phyloP scores from a whole-genome alignment of 225 moss, liverwort and hornwort species.

The Sphagnum contortum region DNA sequence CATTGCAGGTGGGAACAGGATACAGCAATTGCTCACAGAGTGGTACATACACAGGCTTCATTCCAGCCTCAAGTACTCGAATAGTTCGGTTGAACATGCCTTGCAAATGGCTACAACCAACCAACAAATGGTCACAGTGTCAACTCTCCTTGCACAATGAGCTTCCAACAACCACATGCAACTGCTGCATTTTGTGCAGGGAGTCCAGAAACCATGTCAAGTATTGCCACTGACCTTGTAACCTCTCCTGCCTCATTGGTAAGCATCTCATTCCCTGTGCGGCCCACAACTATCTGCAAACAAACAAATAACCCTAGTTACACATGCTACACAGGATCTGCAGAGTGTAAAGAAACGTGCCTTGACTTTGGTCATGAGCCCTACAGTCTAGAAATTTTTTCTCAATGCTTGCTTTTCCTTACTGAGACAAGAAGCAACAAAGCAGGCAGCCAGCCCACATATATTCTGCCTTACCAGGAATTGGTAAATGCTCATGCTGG shows the following conservation, averaged over 20 bases:
- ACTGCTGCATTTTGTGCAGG: too few species aligned
- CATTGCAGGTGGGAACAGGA: slow-evolving; percentile 3
- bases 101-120: slow-evolving; percentile 60
- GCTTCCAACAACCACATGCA: too few species aligned
- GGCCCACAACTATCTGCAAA: slow-evolving; percentile 51
- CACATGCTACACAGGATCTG: too few species aligned
- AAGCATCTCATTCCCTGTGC: slow-evolving; percentile 48
- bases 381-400: too few species aligned
- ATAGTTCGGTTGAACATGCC: slow-evolving; percentile 98
- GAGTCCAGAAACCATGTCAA: too few species aligned
- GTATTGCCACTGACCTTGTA: slow-evolving; percentile 21
- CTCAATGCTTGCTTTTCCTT: too few species aligned
- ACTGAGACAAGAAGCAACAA: too few species aligned
- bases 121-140: not conserved
- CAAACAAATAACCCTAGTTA: not conserved
- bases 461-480: slow-evolving; percentile 44
- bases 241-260: slow-evolving; percentile 70
- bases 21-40: slow-evolving; percentile 16
- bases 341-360: too few species aligned
- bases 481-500: slow-evolving; percentile 99
- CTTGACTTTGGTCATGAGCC: too few species aligned
- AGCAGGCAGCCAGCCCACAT: too few species aligned
- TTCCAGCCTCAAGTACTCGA: slow-evolving; percentile 89
- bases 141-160: not conserved
- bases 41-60: slow-evolving; percentile 82